These are phyloP conservation scores for Claviceps lovelessii DNA, from an alignment of 2,329 filamentous ascomycete species.

Conservation along the genomic window DNA sequence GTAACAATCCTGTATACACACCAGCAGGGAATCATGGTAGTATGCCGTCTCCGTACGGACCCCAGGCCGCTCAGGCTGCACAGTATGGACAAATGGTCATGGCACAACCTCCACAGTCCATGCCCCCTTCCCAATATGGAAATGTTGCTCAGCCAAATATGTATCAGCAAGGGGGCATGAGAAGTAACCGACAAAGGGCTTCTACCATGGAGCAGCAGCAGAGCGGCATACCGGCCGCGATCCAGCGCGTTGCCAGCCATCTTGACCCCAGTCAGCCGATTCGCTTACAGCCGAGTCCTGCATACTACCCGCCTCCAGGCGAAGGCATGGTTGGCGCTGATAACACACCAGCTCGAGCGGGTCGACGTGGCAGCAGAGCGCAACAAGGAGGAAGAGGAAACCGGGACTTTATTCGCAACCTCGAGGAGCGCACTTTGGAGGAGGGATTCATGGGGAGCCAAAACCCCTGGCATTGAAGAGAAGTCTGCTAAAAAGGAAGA, in stretches of 20 bases:
- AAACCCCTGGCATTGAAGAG: conserved; percentile 50
- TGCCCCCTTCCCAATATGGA: conserved; percentile 50
- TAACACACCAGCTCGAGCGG: conserved; percentile 40
- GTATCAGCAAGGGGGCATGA: conserved; percentile 50
- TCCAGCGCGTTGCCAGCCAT: conserved; percentile 91
- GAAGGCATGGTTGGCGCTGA: conserved; percentile 61
- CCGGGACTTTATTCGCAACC: conserved; percentile 82
- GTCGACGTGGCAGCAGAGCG: conserved; percentile 62
- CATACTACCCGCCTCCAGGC: conserved; percentile 87
- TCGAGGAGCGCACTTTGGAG: conserved; percentile 88
- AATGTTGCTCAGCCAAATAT: conserved; percentile 36
- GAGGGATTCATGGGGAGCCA: conserved; percentile 70
- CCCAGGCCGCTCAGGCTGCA: conserved; percentile 34
- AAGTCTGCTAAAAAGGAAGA: background rate
- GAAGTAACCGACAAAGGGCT: conserved; percentile 71
- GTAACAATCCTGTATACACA: conserved; percentile 70
- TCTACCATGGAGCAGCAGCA: conserved; percentile 95
- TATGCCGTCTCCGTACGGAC: conserved; percentile 59
- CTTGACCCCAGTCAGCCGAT: conserved; percentile 91
- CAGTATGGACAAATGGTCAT: conserved; percentile 63
- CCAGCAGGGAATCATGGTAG: conserved; percentile 33
- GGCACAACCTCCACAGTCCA: conserved; percentile 50
- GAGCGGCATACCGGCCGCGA: conserved; percentile 78
- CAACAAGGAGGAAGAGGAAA: conserved; percentile 47
- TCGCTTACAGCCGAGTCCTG: conserved; percentile 82